Evolutionary conservation across 495 filamentous ascomycete species (phyloP), one percentile per base, ranked within the genome.

Genomic region (Aspergillus sclerotiicarbonarius): DNA sequence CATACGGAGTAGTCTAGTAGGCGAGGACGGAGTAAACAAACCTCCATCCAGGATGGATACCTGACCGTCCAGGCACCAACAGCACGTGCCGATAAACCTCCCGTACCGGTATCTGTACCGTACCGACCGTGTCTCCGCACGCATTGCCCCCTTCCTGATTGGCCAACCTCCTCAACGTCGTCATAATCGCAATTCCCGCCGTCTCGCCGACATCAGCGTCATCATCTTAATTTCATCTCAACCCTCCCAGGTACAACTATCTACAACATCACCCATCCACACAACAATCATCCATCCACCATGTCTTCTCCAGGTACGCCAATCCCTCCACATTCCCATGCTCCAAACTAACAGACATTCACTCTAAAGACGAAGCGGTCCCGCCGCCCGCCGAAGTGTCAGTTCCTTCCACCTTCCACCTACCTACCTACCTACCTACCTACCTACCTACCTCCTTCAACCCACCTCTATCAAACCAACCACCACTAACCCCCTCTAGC

Each of bases 311-410:
- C 62, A 62, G 63, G 63, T 65, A 62, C 15, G 20, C 12, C 12
- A 15, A 15, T 29, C 41, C 25, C 37, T 35, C 56, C 12, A 48
- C 25, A 25, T 25, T 5, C 16, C 18, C 16, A 18, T 46, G 8
- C 41, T n/a, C 41, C 33, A 8, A 18, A 56, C 47, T 56, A 53
- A 52, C 31, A 41, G 49, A 8, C 46, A 19, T n/a, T 8, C 20
- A 19, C 47, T 43, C 60, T 58, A 60, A 9, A 62, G 54, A 57
- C 53, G 54, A 48, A 37, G 37, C 61, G 29, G 60, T 63, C 31
- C 66, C 68, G 31, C 65, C 61, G 18, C 61, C 61, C 46, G 57
- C 66, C 41, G 66, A 73, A 59, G 70, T 67, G 70, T 73, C 45
- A 71, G 68, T 63, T 54, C 18, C 18, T 18, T 20, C 31, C 45